A percentile compares a stretch with the other conserved stretches of the same genome.
Evolutionary conservation across 345 rosid genomes (phyloP).

Genomic region (Cardamine resedifolia): DNA sequence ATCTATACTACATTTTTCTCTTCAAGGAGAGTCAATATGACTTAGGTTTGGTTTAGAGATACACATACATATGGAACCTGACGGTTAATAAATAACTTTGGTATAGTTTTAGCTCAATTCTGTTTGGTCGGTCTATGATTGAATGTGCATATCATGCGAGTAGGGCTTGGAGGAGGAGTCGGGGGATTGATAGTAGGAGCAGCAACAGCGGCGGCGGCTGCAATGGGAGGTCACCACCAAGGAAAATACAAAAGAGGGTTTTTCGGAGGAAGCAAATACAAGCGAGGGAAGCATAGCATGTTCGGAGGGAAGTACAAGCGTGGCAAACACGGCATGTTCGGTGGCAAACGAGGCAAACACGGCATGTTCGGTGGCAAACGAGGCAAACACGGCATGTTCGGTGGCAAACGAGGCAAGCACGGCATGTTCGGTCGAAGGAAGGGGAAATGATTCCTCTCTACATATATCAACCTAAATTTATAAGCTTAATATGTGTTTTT

Average conservation of each 20-base stretch:
- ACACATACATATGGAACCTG: neutral
- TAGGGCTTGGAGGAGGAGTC: constrained; percentile 64
- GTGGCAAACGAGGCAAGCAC: constrained; percentile 40
- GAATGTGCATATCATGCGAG: neutral
- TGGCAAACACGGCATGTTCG: constrained; percentile 39
- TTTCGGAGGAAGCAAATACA: constrained; percentile 35
- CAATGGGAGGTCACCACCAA: constrained; percentile 52
- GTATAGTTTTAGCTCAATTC: neutral
- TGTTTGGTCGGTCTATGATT: neutral
- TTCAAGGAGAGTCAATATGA: neutral
- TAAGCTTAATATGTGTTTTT: neutral
- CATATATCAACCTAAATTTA: neutral
- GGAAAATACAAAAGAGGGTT: constrained; percentile 39
- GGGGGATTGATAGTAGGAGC: constrained; percentile 84
- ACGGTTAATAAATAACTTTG: neutral
- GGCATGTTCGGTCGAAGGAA: constrained; percentile 39
- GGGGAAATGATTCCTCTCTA: constrained; percentile 31
- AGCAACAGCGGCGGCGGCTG: constrained; percentile 89
- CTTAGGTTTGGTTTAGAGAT: neutral
- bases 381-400: constrained; percentile 38
- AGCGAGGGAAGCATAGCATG: constrained; percentile 38
- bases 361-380: constrained; percentile 44
- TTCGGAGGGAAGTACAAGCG: constrained; percentile 37
- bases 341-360: constrained; percentile 42
- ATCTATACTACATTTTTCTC: neutral